Base-by-base conservation (phyloP, 768 basidiomycete genomes). In the Hygrocybe coccinea region DNA sequence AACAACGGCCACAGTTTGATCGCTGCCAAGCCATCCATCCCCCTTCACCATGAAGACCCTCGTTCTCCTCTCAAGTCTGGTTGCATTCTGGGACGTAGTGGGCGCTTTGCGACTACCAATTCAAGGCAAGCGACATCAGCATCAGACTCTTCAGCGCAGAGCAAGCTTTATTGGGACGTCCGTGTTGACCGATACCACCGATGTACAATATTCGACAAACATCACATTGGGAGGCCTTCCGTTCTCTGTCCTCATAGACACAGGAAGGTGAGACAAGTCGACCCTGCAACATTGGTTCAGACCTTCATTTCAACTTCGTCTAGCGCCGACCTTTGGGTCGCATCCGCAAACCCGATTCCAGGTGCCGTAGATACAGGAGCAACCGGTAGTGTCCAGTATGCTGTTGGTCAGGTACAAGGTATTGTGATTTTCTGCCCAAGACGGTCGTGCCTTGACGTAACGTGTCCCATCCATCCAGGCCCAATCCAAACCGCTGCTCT, bases 261-360 rank as follows among this genome's bases (percentile, higher is more conserved):
- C 65, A 2, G 66, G 65, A 37, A 64, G 61, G 64, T 60, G 37
- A 36, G 56, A n/a, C 14, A 36, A 34, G 14, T 35, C 21, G 11
- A 14, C 21, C 25, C 17, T 11, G 34, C 25, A 11, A 5, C 29
- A 10, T n/a, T 46, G 19, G 10, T 24, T 8, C 7, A n/a, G 17
- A 25, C 33, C 19, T 39, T 22, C 29, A 41, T 21, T 39, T 33
- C 17, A n/a, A 22, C 24, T 3, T 22, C n/a, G 9, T 46, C 38
- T 15, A 64, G 63, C 43, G 52, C 64, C n/a, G 65, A 66, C 56
- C 52, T 66, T 15, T 66, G 62, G 62, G 58, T 67, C 14, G 51
- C 59, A 29, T 43, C 39, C 14, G 59, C 55, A 8, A 52, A 35
- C 21, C 35, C 50, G 17, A 55, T 65, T 12, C 60, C 65, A 10